A percentile compares a stretch with the other conserved stretches of the same genome.
phyloP scores from a whole-genome alignment of 257 asterid species.

The Penstemon newberryi region DNA sequence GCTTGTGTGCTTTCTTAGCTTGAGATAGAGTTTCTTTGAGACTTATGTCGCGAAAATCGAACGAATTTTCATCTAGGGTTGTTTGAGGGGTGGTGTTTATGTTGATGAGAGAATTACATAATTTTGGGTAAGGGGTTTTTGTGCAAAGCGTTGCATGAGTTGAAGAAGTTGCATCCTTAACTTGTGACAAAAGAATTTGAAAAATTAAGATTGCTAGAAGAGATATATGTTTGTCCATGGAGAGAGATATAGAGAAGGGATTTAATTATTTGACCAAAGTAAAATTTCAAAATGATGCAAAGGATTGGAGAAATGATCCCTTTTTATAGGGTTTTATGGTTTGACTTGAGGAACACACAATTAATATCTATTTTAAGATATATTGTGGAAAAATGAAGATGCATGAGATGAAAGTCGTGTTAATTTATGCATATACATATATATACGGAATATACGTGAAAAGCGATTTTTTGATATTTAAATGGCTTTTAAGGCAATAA shows the following conservation, averaged over 20 bases:
- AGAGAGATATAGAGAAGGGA: background rate
- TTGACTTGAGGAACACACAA: constrained; percentile 8
- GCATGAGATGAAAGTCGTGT: too few relatives aligned
- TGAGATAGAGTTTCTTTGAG: constrained; percentile 43
- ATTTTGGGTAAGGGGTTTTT: constrained; percentile 53
- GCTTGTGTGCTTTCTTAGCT: constrained; percentile 37
- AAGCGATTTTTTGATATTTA: background rate
- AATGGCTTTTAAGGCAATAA: too few relatives aligned
- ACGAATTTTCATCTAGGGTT: constrained; percentile 28
- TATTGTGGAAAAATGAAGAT: background rate
- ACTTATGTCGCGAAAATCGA: constrained; percentile 33
- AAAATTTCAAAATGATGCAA: constrained; percentile 13
- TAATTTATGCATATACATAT: background rate
- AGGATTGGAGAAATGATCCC: constrained; percentile 1
- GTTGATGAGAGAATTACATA: constrained; percentile 45
- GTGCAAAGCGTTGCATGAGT: constrained; percentile 37
- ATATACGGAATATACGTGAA: background rate
- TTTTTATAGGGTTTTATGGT: constrained; percentile 29
- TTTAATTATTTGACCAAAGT: background rate
- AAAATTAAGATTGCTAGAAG: constrained; percentile 18
- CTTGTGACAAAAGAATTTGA: constrained; percentile 14
- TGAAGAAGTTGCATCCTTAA: constrained; percentile 26
- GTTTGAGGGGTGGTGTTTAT: constrained; percentile 10
- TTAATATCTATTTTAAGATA: background rate
- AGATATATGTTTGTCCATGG: constrained; percentile 38